Base-by-base conservation (phyloP, 305 asterid species). In the Coffea humblotiana region DNA sequence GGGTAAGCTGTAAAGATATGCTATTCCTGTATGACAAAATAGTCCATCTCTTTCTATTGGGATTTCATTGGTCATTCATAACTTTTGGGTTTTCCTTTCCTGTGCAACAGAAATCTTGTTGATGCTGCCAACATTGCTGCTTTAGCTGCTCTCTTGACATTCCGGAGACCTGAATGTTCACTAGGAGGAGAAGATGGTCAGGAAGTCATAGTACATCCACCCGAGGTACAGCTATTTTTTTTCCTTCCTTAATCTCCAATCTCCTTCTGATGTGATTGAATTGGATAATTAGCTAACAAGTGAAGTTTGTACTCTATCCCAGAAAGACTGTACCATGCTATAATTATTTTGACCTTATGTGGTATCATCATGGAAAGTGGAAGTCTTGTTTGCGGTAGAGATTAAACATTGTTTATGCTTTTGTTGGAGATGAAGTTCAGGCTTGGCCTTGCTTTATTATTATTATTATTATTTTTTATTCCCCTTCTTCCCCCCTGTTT, bases 101-200 rank as follows among this genome's bases (percentile, higher is more conserved):
- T 54, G 80, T 87, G 75, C 78, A 58, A 80, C 75, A 94, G 98
- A 65, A 96, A 93, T 88, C 97, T 96, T 76, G 94, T 96, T 80
- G 99, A 94, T 87, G 97, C 97, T 61, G 96, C 98, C 83, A 96
- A 94, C 82, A 84, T 92, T 85, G 99, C 99, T 84, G 98, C 98
- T 76, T 85, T 96, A 88, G 95, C 97, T 79, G 92, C 98, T 80
- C 95, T 96, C 66, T 85, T 89, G 87, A 89, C 99, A 75, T 96
- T 90, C 80, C 94, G 97, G 83, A 90, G 99, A 84, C 96, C 97
- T 63, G 97, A 92, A 78, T 93, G 99, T 85, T 87, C 97, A 64
- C 78, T 92, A 80, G 98, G 96, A 82, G 97, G 95, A 69, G 98
- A 96, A 47, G 94, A 90, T 86, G 93, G 91, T 73, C 93, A 91